Base-by-base conservation (phyloP, 1,284 basidiomycete genomes). In the Sanghuangporus sanghuang region DNA sequence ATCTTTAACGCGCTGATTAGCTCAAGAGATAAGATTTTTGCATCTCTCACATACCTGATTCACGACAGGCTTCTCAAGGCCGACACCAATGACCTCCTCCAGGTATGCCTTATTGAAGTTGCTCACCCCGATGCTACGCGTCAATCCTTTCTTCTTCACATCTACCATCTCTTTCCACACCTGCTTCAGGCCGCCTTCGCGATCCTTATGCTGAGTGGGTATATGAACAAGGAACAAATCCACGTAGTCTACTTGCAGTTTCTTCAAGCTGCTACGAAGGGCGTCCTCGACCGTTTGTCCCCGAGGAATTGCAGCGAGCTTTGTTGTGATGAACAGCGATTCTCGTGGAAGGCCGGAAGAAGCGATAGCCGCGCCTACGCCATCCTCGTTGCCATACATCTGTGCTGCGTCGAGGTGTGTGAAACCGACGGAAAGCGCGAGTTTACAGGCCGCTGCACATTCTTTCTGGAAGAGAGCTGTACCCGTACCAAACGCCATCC, bases 61-160 rank as follows among this genome's bases (percentile, higher is more conserved):
- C 12, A 92, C 85, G 3, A 85, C 84, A 0, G 93, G 92, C 3
- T 79, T 52, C 23, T 27, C 21, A 8, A 77, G 82, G 27, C 84
- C 87, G 32, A 74, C 79, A 39, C 81, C 78, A 35, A 91, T 71
- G 44, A 94, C 76, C 59, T 82, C 81, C 65, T 86, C 74, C 50
- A 95, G 74, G 68, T 95, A 81, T 64, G 84, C 76, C 18, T 87
- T 79, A 16, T 79, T 81, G 74, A 89, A 95, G 77, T 96, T 96
- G 61, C 88, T 92, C 14, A 96, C 92, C 1, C 94, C 94, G 64
- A 96, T 91, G 48, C 85, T 87, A 73, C 82, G 89, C 44, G 90
- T 78, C 53, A 93, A 75, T 1, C 90, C 90, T 54, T 85, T 84
- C 55, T 75, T 75, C 73, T 90, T 81, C 57, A 89, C 74, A 52